These are phyloP conservation scores for Paecilomyces fulvus DNA, from an alignment of 2,329 filamentous ascomycete genomes.

Conservation along the genomic window DNA sequence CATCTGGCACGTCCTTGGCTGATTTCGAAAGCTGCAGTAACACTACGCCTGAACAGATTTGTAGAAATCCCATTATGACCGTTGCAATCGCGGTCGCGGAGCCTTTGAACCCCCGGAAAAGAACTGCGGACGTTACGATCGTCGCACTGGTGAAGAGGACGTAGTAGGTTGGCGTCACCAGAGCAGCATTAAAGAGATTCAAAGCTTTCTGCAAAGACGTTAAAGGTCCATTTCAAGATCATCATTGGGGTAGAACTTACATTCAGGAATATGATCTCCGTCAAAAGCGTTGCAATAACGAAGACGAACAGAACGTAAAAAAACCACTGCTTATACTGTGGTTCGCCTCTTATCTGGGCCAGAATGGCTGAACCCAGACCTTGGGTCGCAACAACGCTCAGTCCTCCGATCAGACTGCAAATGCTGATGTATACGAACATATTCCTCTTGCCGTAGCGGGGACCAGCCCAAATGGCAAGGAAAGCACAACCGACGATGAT, in stretches of 20 bases:
- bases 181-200: slow-evolving; percentile 90
- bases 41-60: slow-evolving; percentile 88
- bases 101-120: slow-evolving; percentile 92
- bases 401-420: slow-evolving; percentile 86
- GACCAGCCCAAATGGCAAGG: slow-evolving; percentile 71
- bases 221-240: background rate
- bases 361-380: slow-evolving; percentile 86
- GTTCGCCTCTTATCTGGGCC: slow-evolving; percentile 69
- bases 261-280: slow-evolving; percentile 92
- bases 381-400: slow-evolving; percentile 92
- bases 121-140: slow-evolving; percentile 83
- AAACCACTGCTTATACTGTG: slow-evolving; percentile 97
- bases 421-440: slow-evolving; percentile 98
- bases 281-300: slow-evolving; percentile 77
- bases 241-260: slow-evolving; percentile 49
- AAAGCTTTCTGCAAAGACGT: slow-evolving; percentile 71
- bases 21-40: slow-evolving; percentile 95
- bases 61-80: slow-evolving; percentile 85
- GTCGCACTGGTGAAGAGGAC: slow-evolving; percentile 96
- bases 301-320: slow-evolving; percentile 86
- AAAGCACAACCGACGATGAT: slow-evolving; percentile 65
- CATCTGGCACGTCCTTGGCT: slow-evolving; percentile 91
- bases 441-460: slow-evolving; percentile 86
- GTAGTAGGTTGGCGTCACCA: slow-evolving; percentile 97
- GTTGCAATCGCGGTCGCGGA: slow-evolving; percentile 72